A percentile compares a stretch with the other conserved stretches of the same genome.
Evolutionary conservation across 2,329 filamentous ascomycete genomes (phyloP).

Genomic region (Penicillium sp.): DNA sequence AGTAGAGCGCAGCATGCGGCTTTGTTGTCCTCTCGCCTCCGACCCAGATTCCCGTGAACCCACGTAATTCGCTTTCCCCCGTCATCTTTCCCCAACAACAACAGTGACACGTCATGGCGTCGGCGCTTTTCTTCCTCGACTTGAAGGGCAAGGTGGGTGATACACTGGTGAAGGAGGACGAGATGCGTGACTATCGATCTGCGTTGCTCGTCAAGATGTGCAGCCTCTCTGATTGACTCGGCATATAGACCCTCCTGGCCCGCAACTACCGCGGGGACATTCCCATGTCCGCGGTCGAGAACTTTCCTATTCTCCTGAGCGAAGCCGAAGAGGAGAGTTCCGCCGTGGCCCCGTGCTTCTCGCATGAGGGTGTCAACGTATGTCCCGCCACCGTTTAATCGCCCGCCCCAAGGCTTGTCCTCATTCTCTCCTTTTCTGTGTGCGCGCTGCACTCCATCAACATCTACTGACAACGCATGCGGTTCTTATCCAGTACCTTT

Average conservation of each 20-base stretch:
- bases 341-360: conserved; percentile 95
- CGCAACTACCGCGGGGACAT: conserved; percentile 98
- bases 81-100: conserved; percentile 4
- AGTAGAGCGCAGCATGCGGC: conserved; percentile 12
- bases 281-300: conserved; percentile 97
- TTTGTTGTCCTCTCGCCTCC: conserved; percentile 7
- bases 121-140: conserved; percentile 96
- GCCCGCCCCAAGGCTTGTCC: conserved; percentile 3
- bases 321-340: conserved; percentile 99
- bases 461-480: conserved; percentile 10
- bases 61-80: conserved; percentile 3
- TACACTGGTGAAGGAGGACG: neutral
- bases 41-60: conserved; percentile 7
- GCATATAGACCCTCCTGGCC: conserved; percentile 79
- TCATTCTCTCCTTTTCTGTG: conserved; percentile 10
- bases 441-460: conserved; percentile 5
- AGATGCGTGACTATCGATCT: too few species aligned
- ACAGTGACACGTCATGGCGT: conserved; percentile 66
- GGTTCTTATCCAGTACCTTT: conserved; percentile 66
- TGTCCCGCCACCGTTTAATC: conserved; percentile 32
- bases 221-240: conserved; percentile 22
- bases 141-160: conserved; percentile 91
- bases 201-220: too few species aligned
- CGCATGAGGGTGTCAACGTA: conserved; percentile 96
- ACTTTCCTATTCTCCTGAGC: conserved; percentile 90